These are phyloP conservation scores for Clarireedia paspali DNA, from an alignment of 2,329 filamentous ascomycete species.

Conservation along the genomic window DNA sequence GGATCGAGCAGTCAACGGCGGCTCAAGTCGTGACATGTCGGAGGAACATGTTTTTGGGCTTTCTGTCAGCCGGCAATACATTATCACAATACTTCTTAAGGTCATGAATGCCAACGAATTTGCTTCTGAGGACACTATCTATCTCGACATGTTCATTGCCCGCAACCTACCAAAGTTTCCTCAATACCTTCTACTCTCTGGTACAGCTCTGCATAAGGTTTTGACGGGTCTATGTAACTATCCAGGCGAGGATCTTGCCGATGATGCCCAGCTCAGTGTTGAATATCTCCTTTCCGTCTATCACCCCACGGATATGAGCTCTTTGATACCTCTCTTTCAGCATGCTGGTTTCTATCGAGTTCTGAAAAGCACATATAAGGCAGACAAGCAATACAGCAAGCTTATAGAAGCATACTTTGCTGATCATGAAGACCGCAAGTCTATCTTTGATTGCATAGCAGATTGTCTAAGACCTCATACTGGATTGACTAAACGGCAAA, in stretches of 20 bases:
- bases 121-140: slow-evolving; percentile 74
- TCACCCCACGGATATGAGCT: slow-evolving; percentile 73
- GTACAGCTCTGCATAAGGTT: slow-evolving; percentile 74
- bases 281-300: slow-evolving; percentile 94
- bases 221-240: slow-evolving; percentile 79
- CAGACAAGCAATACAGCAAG: slow-evolving; percentile 70
- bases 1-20: slow-evolving; percentile 51
- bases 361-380: slow-evolving; percentile 78
- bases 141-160: slow-evolving; percentile 97
- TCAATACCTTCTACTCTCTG: slow-evolving; percentile 86
- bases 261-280: slow-evolving; percentile 93
- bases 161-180: slow-evolving; percentile 94
- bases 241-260: slow-evolving; percentile 69
- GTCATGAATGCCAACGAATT: slow-evolving; percentile 79
- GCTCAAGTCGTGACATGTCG: slow-evolving; percentile 40
- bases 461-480: slow-evolving; percentile 63
- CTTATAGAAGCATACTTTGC: slow-evolving; percentile 79
- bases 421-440: slow-evolving; percentile 67
- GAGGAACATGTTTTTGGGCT: slow-evolving; percentile 61
- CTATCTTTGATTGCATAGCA: slow-evolving; percentile 71
- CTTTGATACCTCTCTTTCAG: slow-evolving; percentile 69
- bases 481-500: slow-evolving; percentile 60
- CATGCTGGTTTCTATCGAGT: slow-evolving; percentile 84
- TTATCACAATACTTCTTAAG: slow-evolving; percentile 83
- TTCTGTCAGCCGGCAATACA: slow-evolving; percentile 83